These are phyloP conservation scores for Hirschfeldia incana DNA, from an alignment of 345 rosid genomes.

Conservation along the genomic window DNA sequence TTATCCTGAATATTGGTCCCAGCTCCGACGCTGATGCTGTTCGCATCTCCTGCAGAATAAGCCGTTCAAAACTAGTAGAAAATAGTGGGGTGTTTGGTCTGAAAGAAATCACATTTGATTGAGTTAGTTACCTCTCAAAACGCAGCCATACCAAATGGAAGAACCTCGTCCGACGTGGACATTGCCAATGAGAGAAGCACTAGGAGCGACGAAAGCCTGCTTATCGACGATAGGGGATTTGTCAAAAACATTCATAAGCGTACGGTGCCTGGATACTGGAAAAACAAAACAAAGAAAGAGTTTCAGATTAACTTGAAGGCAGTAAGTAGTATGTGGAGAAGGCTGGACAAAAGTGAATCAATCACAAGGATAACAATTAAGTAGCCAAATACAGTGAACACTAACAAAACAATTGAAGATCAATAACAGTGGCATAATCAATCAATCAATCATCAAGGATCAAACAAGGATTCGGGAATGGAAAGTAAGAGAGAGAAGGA, in stretches of 20 bases:
- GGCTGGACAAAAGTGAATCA: no score
- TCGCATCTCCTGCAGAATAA: constrained; percentile 63
- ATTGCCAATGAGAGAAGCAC: constrained; percentile 79
- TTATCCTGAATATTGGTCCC: constrained; percentile 86
- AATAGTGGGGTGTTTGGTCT: neutral
- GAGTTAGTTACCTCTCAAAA: constrained; percentile 64
- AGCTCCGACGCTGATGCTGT: constrained; percentile 67
- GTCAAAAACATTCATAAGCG: constrained; percentile 81
- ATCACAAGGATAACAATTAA: neutral
- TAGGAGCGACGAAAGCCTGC: constrained; percentile 84
- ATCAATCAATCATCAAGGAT: constrained; percentile 1
- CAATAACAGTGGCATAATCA: neutral
- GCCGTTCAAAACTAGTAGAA: neutral
- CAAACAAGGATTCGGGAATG: neutral
- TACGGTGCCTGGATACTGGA: constrained; percentile 86
- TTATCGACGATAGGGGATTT: constrained; percentile 73
- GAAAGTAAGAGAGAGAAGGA: constrained; percentile 6
- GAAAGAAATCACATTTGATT: constrained; percentile 17
- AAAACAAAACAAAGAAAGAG: no score
- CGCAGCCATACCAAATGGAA: constrained; percentile 97
- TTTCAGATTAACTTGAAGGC: no score
- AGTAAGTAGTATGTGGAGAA: no score
- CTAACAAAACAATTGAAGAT: neutral
- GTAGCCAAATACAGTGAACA: neutral
- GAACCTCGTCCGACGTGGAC: constrained; percentile 75